Percentiles rank a stretch among this genome's conserved stretches.
Conservation (phyloP, 306 rosid genomes). For the Vachellia collinsii region DNA sequence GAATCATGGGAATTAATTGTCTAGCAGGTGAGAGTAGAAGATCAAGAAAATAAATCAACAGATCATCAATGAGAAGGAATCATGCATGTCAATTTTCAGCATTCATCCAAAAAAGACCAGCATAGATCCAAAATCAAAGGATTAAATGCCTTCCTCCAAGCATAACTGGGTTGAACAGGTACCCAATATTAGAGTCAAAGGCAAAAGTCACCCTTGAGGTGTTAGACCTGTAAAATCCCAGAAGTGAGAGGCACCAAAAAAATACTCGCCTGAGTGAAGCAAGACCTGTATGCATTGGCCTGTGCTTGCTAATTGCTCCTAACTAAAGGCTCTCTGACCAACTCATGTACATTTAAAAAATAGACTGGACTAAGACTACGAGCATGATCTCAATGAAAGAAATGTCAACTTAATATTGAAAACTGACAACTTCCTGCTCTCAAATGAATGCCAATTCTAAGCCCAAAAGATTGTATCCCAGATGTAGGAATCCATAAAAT, state of each 20-base stretch:
- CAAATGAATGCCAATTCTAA: neutral
- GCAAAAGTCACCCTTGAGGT: neutral
- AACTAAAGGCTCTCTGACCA: neutral
- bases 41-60: neutral
- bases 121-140: neutral
- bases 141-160: neutral
- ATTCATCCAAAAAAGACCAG: neutral
- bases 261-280: neutral
- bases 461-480: neutral
- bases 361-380: neutral
- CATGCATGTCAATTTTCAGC: neutral
- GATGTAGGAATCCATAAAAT: neutral
- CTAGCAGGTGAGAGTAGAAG: neutral
- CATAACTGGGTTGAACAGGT: neutral
- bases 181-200: neutral
- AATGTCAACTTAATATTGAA: neutral
- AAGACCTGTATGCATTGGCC: neutral
- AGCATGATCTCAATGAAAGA: neutral
- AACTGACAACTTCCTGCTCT: neutral
- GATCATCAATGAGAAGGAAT: neutral
- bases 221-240: neutral
- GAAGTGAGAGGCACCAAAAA: neutral
- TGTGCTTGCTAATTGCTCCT: neutral
- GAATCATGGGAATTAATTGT: constrained; percentile 4
- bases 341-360: neutral